phyloP scores from a whole-genome alignment of 805 yeast genomes.

The Zygosaccharomyces lentus region DNA sequence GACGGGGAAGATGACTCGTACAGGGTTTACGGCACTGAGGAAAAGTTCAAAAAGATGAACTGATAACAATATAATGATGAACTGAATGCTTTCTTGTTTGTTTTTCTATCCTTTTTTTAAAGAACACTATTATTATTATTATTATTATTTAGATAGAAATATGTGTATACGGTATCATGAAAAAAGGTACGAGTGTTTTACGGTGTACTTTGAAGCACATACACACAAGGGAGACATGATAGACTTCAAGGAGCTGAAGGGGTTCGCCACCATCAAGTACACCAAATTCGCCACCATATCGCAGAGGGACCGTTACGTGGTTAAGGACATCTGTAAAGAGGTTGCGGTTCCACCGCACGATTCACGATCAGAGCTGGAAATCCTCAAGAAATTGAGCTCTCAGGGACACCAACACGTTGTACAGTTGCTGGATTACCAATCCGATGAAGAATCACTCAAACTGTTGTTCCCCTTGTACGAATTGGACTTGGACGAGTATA shows the following conservation, averaged over 20 bases:
- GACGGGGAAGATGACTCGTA: constrained; percentile 73
- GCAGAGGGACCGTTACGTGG: constrained; percentile 11
- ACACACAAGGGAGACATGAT: not conserved
- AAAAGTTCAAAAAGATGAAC: constrained; percentile 23
- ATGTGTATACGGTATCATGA: constrained; percentile 1
- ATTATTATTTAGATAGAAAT: not conserved
- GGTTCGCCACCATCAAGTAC: constrained; percentile 7
- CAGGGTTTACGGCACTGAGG: constrained; percentile 65
- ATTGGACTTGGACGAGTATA: constrained; percentile 18
- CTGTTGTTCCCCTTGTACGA: constrained; percentile 20
- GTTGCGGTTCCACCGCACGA: constrained; percentile 30
- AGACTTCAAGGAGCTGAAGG: not conserved
- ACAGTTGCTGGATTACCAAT: constrained; percentile 14
- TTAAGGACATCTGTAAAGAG: constrained; percentile 27
- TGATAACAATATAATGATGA: constrained; percentile 4
- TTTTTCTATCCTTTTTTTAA: constrained; percentile 1
- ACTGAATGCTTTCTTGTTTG: not conserved
- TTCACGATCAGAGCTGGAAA: constrained; percentile 23
- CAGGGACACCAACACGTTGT: constrained; percentile 14
- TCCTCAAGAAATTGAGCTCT: constrained; percentile 17
- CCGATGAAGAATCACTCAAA: constrained; percentile 17
- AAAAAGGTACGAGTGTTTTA: not conserved
- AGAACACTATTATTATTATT: not conserved
- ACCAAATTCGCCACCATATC: constrained; percentile 29
- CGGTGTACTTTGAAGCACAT: not conserved